Conservation (phyloP, 2,329 filamentous ascomycete genomes). For the Ustulina deusta region DNA sequence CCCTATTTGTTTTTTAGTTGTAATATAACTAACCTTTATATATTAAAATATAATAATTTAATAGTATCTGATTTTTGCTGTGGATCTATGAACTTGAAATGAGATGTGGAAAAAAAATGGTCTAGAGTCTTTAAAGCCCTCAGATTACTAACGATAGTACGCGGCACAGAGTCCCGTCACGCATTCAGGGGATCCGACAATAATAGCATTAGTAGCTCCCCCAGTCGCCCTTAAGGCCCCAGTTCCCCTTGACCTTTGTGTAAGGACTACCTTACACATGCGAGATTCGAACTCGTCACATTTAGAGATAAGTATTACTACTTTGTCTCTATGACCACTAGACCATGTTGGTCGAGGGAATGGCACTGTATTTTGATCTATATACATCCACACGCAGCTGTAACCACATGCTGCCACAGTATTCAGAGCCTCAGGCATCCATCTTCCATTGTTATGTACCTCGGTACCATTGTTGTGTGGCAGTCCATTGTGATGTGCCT, state of each 20-base stretch:
- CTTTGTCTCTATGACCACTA: conserved; percentile 19
- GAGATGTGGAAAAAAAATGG: not conserved
- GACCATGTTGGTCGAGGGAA: conserved; percentile 16
- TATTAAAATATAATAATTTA: too few relatives aligned
- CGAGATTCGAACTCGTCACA: conserved; percentile 23
- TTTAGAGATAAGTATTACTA: conserved; percentile 1
- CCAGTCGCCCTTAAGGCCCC: conserved; percentile 18
- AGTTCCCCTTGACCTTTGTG: not conserved
- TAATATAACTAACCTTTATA: too few relatives aligned
- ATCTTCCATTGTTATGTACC: not conserved
- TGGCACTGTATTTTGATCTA: conserved; percentile 6
- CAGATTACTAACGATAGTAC: conserved; percentile 3
- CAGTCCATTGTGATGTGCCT: not conserved
- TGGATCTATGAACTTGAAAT: too few relatives aligned
- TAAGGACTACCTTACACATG: conserved; percentile 20
- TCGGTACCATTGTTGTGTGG: too few relatives aligned
- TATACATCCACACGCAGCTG: not conserved
- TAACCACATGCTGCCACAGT: not conserved
- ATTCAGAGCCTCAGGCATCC: not conserved
- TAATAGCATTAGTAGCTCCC: conserved; percentile 6
- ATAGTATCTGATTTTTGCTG: too few relatives aligned
- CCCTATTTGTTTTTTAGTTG: too few relatives aligned
- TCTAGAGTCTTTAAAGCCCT: conserved; percentile 18
- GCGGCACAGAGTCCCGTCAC: conserved; percentile 11
- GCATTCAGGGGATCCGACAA: conserved; percentile 4